phyloP scores from a whole-genome alignment of 2,329 filamentous ascomycete species.

The Penicillium hordei region DNA sequence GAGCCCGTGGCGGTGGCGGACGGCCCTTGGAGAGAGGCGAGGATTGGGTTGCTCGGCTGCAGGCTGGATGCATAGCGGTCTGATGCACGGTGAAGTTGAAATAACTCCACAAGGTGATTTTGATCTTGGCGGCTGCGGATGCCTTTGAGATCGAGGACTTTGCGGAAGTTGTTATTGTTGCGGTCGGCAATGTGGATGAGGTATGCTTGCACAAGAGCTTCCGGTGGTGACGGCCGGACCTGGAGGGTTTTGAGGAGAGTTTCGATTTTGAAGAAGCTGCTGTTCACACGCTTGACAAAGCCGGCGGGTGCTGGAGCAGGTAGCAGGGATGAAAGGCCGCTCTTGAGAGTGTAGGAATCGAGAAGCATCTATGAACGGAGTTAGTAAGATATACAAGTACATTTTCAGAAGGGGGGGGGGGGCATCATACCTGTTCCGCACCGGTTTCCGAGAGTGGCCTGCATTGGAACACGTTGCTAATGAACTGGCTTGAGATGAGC shows the following conservation, averaged over 20 bases:
- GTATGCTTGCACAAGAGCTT: conserved; percentile 94
- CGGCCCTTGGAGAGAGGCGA: conserved; percentile 60
- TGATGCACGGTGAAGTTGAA: conserved; percentile 76
- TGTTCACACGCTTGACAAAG: conserved; percentile 83
- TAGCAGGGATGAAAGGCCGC: conserved; percentile 49
- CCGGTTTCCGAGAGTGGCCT: conserved; percentile 89
- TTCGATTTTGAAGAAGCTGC: conserved; percentile 82
- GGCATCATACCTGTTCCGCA: conserved; percentile 71
- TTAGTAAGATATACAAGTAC: background rate
- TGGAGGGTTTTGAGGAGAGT: conserved; percentile 94
- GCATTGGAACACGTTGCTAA: conserved; percentile 82
- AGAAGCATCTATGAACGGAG: conserved; percentile 71
- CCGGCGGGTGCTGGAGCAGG: conserved; percentile 59
- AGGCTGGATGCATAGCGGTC: conserved; percentile 65
- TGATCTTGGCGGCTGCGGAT: conserved; percentile 79
- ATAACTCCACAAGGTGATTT: conserved; percentile 78
- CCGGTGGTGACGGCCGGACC: conserved; percentile 84
- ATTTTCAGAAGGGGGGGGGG: too few relatives aligned
- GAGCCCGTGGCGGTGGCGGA: conserved; percentile 35
- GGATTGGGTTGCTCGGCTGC: conserved; percentile 66
- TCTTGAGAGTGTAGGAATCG: conserved; percentile 74
- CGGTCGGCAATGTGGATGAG: conserved; percentile 94
- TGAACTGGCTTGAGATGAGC: conserved; percentile 73
- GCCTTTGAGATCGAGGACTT: conserved; percentile 93
- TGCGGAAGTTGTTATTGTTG: conserved; percentile 91